These are phyloP conservation scores for Phytophthora macrochlamydospora DNA, from an alignment of 352 stramenopile genomes.

Conservation along the genomic window DNA sequence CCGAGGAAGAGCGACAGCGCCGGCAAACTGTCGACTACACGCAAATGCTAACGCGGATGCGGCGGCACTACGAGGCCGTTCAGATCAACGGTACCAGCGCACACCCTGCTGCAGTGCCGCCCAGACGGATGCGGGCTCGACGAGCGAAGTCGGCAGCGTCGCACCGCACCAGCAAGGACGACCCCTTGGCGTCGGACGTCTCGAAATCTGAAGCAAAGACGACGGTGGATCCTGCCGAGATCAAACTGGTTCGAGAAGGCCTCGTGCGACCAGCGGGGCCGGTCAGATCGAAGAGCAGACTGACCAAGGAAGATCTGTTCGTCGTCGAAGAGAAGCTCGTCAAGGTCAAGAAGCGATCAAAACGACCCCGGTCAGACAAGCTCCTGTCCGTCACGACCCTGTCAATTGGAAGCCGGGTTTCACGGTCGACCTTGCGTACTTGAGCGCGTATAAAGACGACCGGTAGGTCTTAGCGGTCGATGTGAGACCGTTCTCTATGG, in stretches of 20 bases:
- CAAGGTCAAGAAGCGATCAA: neutral
- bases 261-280: neutral
- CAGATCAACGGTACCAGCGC: constrained; percentile 24
- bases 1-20: constrained; percentile 32
- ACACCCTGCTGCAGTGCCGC: constrained; percentile 21
- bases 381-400: neutral
- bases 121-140: constrained; percentile 25
- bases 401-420: constrained; percentile 4
- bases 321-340: neutral
- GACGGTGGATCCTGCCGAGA: too few relatives aligned
- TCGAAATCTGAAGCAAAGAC: too few relatives aligned
- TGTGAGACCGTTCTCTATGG: neutral
- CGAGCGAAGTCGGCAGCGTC: constrained; percentile 22
- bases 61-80: constrained; percentile 30
- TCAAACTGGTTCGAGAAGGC: neutral
- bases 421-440: constrained; percentile 31
- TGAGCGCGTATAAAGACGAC: constrained; percentile 35
- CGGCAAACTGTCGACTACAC: constrained; percentile 27
- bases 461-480: constrained; percentile 1
- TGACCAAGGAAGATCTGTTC: neutral
- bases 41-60: constrained; percentile 34
- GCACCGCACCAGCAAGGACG: neutral
- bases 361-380: too few relatives aligned
- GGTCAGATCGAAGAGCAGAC: too few relatives aligned
- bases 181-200: constrained; percentile 1